A percentile compares a stretch with the other conserved stretches of the same genome.
phyloP scores from a whole-genome alignment of 495 filamentous ascomycete species.

The Penicillium canescens region DNA sequence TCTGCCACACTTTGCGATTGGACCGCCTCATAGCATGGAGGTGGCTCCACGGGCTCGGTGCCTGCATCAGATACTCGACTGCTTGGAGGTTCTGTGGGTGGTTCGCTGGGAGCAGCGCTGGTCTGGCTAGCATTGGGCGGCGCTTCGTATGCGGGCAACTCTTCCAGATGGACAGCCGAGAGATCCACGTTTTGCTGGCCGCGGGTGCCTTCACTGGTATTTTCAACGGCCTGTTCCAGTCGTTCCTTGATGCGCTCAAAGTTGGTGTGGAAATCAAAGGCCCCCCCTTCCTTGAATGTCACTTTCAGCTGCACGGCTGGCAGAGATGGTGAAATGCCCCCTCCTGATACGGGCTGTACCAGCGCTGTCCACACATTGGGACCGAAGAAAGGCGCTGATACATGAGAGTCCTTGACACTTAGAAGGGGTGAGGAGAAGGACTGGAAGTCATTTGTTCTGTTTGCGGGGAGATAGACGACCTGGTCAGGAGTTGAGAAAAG shows the following conservation, averaged over 20 bases:
- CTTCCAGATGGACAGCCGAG: conserved; percentile 68
- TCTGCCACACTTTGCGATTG: conserved; percentile 75
- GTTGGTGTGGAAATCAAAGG: conserved; percentile 82
- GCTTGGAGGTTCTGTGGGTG: conserved; percentile 12
- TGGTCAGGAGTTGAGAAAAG: conserved; percentile 29
- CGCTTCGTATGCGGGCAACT: conserved; percentile 76
- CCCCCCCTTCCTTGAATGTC: conserved; percentile 92
- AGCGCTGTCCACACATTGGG: conserved; percentile 86
- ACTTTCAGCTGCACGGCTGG: conserved; percentile 75
- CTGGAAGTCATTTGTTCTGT: conserved; percentile 65
- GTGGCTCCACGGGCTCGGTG: conserved; percentile 69
- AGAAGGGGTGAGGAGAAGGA: conserved; percentile 89
- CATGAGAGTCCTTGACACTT: conserved; percentile 83
- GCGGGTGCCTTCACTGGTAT: conserved; percentile 52
- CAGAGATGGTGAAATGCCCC: conserved; percentile 79
- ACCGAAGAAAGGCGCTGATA: conserved; percentile 92
- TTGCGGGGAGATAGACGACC: conserved; percentile 86
- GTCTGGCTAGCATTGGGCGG: conserved; percentile 20
- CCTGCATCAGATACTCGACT: conserved; percentile 18
- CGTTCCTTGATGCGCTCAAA: conserved; percentile 86
- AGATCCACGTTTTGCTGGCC: conserved; percentile 55
- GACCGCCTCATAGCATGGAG: conserved; percentile 90
- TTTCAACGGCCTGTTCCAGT: conserved; percentile 74
- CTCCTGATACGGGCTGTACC: conserved; percentile 76
- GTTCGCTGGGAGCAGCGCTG: conserved; percentile 1